These are phyloP conservation scores for Citrus sp. DNA, from an alignment of 345 rosid genomes.

Conservation along the genomic window DNA sequence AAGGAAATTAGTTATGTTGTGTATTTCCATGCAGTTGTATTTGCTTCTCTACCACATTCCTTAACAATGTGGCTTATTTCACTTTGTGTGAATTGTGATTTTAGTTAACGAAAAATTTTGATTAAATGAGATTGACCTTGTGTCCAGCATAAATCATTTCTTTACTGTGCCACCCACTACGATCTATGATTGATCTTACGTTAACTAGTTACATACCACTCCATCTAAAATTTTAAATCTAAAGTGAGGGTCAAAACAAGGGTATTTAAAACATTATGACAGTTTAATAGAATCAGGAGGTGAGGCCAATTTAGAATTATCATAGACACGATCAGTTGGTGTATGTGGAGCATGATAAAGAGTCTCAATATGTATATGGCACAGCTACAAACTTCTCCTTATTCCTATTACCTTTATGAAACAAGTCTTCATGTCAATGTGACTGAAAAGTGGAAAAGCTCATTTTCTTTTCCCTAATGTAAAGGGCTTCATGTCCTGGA, in stretches of 20 bases:
- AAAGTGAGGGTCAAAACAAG: background rate
- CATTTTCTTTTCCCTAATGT: no score
- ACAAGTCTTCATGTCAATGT: no score
- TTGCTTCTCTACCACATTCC: background rate
- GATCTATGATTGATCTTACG: background rate
- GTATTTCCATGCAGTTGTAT: background rate
- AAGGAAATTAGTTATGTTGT: background rate
- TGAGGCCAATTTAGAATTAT: no score
- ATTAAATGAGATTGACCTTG: background rate
- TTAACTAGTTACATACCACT: background rate
- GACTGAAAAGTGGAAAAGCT: no score
- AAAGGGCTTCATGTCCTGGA: no score
- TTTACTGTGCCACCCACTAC: no score
- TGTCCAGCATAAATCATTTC: background rate
- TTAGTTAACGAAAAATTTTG: background rate
- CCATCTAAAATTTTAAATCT: background rate
- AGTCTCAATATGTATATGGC: no score
- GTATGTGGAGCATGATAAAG: no score
- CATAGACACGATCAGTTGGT: no score
- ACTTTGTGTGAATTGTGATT: background rate
- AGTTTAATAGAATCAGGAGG: background rate
- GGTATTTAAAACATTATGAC: no score
- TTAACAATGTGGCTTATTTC: background rate
- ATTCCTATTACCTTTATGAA: no score
- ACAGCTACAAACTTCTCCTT: no score